A percentile compares a stretch with the other conserved stretches of the same genome.
Conservation (phyloP, 2,329 filamentous ascomycete species). For the Aspergillus tanneri region DNA sequence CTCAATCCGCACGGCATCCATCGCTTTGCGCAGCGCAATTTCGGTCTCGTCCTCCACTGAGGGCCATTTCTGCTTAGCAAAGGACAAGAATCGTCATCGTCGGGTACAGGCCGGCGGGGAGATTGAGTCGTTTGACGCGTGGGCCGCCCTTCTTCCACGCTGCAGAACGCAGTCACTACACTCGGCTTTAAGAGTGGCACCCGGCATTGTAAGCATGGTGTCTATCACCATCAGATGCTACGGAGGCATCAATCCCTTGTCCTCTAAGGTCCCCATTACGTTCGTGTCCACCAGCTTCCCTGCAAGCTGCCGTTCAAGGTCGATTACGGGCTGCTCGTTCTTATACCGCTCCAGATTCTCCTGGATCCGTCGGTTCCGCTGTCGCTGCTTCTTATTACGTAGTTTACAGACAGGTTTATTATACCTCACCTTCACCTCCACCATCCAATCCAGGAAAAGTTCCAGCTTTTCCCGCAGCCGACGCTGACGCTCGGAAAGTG, state of each 20-base stretch:
- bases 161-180: conserved; percentile 24
- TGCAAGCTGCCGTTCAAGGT: conserved; percentile 20
- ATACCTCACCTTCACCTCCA: too few species aligned
- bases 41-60: too few species aligned
- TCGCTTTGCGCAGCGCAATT: too few species aligned
- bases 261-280: conserved; percentile 15
- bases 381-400: conserved; percentile 20
- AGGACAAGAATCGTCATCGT: too few species aligned
- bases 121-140: too few species aligned
- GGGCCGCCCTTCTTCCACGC: conserved; percentile 23
- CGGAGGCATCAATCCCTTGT: conserved; percentile 22
- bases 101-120: too few species aligned
- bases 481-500: too few species aligned
- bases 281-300: conserved; percentile 15
- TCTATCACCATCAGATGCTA: conserved; percentile 27
- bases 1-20: conserved; percentile 19
- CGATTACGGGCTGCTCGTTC: conserved; percentile 23
- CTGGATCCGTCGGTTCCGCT: conserved; percentile 13
- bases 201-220: conserved; percentile 22
- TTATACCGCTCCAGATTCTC: conserved; percentile 20
- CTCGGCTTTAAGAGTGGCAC: conserved; percentile 23
- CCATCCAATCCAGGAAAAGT: too few species aligned
- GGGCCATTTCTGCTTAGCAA: too few species aligned
- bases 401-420: too few species aligned
- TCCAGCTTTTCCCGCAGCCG: too few species aligned